Evolutionary conservation across 352 stramenopile species (phyloP), one percentile per base, ranked within the genome.

Genomic region (Globisporangium carolinianum): DNA sequence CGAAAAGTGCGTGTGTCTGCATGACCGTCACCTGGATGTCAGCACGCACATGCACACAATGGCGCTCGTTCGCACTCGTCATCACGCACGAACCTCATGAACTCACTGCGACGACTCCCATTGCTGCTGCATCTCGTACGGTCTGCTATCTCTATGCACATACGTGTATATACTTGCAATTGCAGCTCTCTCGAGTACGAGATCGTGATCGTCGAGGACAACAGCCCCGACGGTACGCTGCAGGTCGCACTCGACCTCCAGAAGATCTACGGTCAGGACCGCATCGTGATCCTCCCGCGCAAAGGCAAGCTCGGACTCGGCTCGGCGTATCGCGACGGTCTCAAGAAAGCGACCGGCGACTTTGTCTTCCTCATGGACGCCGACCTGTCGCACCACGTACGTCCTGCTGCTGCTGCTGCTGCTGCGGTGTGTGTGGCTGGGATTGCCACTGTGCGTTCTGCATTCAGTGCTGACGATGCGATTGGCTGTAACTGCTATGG

Each of bases 341-440:
- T 99, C 47, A 95, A 97, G 67, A 73, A 79, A 39, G 79, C 81
- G 14, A 97, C 89, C 39, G 95, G 96, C 24, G 77, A 98, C 59
- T 96, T 90, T 67, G 95, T 99, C 49, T 90, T 99, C 71, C 79
- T 99, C 46, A 99, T 99, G 96, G 96, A 99, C 78, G 97, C 96
- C 17, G 97, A 99, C 74, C 82, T 99, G 41, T 98, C 89, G 58
- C 97, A 99, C 73, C 97, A 99, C 78, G 85, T 95, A 64, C 48
- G 63, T 66, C 14, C 4, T 48, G 15, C 4, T 41, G 0, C 4
- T 62, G 36, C 50, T 52, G n/a, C 6, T 11, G 24, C 4, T 62
- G 36, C 50, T 52, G n/a, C 6, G 3, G 24, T 47, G 4, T 41
- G 3, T 37, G 32, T 8, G 6, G n/a, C 11, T 38, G 11, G 5